phyloP scores from a whole-genome alignment of 1,139 yeast genomes.

The Meyerozyma athensensis region DNA sequence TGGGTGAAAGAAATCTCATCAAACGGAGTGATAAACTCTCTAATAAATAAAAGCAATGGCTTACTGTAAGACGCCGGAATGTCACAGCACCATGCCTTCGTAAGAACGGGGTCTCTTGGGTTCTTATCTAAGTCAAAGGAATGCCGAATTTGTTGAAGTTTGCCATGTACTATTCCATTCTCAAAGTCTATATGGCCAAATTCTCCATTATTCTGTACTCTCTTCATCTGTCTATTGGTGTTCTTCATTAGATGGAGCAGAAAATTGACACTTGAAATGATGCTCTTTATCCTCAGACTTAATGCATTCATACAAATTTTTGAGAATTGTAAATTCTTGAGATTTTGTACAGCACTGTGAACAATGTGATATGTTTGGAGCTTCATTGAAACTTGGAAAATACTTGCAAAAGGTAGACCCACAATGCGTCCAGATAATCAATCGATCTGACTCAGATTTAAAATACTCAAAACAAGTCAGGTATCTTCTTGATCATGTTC shows the following conservation, averaged over 20 bases:
- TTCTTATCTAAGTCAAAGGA: conserved; percentile 15
- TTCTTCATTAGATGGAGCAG: conserved; percentile 5
- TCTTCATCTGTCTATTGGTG: conserved; percentile 2
- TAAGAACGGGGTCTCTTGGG: conserved; percentile 31
- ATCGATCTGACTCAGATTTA: conserved; percentile 1
- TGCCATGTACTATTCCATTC: conserved; percentile 42
- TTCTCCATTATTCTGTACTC: conserved; percentile 6
- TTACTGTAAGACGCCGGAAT: conserved; percentile 29
- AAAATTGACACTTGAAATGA: background rate
- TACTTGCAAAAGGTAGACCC: conserved; percentile 5
- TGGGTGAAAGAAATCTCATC: conserved; percentile 26
- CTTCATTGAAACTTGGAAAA: conserved; percentile 5
- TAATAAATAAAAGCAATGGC: conserved; percentile 21
- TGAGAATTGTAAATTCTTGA: conserved; percentile 2
- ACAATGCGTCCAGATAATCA: conserved; percentile 2
- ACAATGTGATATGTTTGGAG: too few species aligned
- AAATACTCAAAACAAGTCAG: background rate
- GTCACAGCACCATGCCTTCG: conserved; percentile 54
- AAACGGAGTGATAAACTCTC: conserved; percentile 22
- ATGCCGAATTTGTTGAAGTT: conserved; percentile 45
- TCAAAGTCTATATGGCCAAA: conserved; percentile 36
- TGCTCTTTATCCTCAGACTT: background rate
- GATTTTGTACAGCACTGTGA: too few species aligned
- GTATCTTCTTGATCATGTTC: background rate
- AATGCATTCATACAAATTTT: conserved; percentile 1